Percentiles rank a stretch among this genome's conserved stretches.
These are phyloP conservation scores for Aureobasidium sp. DNA, from an alignment of 2,329 filamentous ascomycete genomes.

Conservation along the genomic window DNA sequence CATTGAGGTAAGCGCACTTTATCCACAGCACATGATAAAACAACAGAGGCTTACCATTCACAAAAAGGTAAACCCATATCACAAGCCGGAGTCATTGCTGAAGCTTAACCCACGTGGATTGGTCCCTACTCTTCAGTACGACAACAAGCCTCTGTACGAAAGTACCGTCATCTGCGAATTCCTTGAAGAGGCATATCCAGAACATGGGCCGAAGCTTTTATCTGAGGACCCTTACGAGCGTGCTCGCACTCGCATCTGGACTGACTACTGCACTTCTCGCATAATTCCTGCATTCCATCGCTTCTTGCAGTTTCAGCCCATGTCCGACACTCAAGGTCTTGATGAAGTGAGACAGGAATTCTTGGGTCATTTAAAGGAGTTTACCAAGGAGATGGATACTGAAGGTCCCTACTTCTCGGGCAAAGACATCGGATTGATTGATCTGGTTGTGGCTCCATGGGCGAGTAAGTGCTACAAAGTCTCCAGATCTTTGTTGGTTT, in stretches of 20 bases:
- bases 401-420: conserved; percentile 64
- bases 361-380: conserved; percentile 50
- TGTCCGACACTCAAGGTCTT: conserved; percentile 33
- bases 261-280: conserved; percentile 60
- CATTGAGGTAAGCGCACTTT: conserved; percentile 30
- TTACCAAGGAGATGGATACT: conserved; percentile 55
- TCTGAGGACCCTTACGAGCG: conserved; percentile 57
- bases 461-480: conserved; percentile 37
- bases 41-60: too few relatives aligned
- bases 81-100: conserved; percentile 62
- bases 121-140: conserved; percentile 59
- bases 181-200: conserved; percentile 62
- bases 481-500: neutral
- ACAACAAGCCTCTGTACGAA: conserved; percentile 60
- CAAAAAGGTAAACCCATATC: conserved; percentile 74
- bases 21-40: conserved; percentile 15
- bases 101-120: conserved; percentile 67
- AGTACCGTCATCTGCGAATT: conserved; percentile 68
- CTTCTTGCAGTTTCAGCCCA: conserved; percentile 44
- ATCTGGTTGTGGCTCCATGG: conserved; percentile 68
- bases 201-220: conserved; percentile 46
- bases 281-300: conserved; percentile 66
- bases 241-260: conserved; percentile 64
- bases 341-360: conserved; percentile 54
- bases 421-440: conserved; percentile 56